Base-by-base conservation (phyloP, 2,329 filamentous ascomycete species). In the Zarea fungicola region DNA sequence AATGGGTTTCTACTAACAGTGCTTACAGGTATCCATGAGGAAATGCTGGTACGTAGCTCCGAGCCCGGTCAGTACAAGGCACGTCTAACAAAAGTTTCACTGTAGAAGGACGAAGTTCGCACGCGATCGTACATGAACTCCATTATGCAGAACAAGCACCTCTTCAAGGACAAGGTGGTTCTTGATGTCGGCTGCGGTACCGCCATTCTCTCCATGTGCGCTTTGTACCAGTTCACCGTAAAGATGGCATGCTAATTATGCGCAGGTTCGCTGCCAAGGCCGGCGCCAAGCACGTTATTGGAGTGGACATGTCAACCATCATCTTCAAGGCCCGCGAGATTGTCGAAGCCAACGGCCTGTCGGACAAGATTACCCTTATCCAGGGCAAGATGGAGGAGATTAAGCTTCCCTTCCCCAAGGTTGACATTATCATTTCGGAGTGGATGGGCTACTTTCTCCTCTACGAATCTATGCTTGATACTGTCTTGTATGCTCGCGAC, bases 381-480 rank as follows among this genome's bases (percentile, higher is more conserved):
- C 93, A 97, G 76, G 93, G 93, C 68, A 99, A 99, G 81, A 99
- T 99, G 93, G 93, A 99, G 76, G 93, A 99, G 74, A 90, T 99
- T 39, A 77, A 87, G 63, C 77, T 99, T 54, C 93, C 93, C 18
- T 96, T 87, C 71, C 86, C 89, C 63, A 88, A 97, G 73, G 93
- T 99, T 57, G 93, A 99, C 65, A 99, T 99, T 67, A 99, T 99
- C 73, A 95, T 99, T 68, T 97, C 92, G 2, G 93, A 99, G 77
- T 99, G 93, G 93, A 99, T 99, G 93, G 93, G 93, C 28, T 99
- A 99, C 76, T 97, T 97, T 77, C 76, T 99, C 46, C 83, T 99
- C 53, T 99, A 99, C 73, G 93, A 99, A 82, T 88, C 82, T 81
- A 99, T 99, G 93, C 73, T 99, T 64, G 93, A 99, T 74, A 99